phyloP scores from a whole-genome alignment of 441 rosid genomes.

The Sinapis alba region DNA sequence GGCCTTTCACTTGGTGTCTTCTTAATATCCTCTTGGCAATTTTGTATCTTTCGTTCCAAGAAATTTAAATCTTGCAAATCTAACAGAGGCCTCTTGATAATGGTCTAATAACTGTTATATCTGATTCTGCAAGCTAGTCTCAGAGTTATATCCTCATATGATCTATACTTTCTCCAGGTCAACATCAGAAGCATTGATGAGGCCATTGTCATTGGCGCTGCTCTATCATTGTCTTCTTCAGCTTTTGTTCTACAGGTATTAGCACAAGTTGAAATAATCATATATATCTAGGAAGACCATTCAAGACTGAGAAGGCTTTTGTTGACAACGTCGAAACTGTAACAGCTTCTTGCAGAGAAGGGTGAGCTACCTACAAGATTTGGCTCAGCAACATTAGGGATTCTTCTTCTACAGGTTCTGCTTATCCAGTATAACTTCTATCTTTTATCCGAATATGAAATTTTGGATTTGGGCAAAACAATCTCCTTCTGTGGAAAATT shows the following conservation, averaged over 20 bases:
- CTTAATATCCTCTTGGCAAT: background rate
- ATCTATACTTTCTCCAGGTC: constrained; percentile 49
- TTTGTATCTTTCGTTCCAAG: too few species aligned
- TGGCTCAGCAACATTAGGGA: constrained; percentile 97
- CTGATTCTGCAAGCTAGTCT: background rate
- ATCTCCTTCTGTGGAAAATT: background rate
- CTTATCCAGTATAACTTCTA: constrained; percentile 32
- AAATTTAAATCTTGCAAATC: background rate
- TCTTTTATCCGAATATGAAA: constrained; percentile 7
- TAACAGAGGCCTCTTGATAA: background rate
- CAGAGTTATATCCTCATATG: background rate
- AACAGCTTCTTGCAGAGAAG: constrained; percentile 95
- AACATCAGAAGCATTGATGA: constrained; percentile 97
- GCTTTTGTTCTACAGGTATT: constrained; percentile 97
- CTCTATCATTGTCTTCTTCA: constrained; percentile 94
- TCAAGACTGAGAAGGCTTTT: background rate
- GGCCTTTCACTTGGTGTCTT: constrained; percentile 25
- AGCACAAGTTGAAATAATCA: background rate
- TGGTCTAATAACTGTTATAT: background rate
- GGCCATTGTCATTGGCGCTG: constrained; percentile 96
- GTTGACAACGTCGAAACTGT: constrained; percentile 25
- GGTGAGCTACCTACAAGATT: constrained; percentile 99
- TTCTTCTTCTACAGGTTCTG: constrained; percentile 93
- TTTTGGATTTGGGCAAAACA: background rate
- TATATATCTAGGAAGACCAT: background rate